These are phyloP conservation scores for Chrysanthemum makinoi DNA, from an alignment of 129 eudicot genomes.

Conservation along the genomic window DNA sequence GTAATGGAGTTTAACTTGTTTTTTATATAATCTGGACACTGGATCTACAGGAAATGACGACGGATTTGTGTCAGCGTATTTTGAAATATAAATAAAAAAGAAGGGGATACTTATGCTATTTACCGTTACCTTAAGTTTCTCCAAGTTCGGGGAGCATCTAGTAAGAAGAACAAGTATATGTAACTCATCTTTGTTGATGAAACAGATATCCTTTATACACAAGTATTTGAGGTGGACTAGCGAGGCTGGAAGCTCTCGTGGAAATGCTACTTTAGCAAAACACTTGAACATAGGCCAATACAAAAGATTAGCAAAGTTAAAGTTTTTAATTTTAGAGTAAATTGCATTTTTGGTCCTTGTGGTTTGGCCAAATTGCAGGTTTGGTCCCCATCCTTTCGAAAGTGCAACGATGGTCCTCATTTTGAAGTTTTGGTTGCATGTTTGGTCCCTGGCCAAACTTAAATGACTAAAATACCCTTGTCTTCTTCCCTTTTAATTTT, in stretches of 20 bases:
- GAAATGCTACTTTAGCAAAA: not conserved
- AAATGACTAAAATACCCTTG: too few species aligned
- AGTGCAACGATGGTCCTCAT: too few species aligned
- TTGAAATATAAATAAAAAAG: not conserved
- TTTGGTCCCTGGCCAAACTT: too few species aligned
- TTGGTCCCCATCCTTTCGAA: too few species aligned
- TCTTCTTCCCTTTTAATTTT: too few species aligned
- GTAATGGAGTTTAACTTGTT: not conserved
- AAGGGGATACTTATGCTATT: not conserved
- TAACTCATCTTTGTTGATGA: not conserved
- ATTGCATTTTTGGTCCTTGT: too few species aligned
- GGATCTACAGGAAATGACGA: not conserved
- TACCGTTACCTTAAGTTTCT: not conserved
- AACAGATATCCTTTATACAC: not conserved
- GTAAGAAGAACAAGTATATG: not conserved
- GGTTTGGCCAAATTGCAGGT: too few species aligned
- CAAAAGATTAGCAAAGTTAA: too few species aligned
- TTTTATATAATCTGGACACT: not conserved
- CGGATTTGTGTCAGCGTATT: not conserved
- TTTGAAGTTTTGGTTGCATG: too few species aligned
- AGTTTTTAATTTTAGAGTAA: too few species aligned
- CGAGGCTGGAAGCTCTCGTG: not conserved
- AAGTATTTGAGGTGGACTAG: not conserved
- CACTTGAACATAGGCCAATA: too few species aligned
- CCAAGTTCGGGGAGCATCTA: slow-evolving; percentile 7